Evolutionary conservation across 306 rosid species (phyloP).

Genomic region (Prosopis cineraria): DNA sequence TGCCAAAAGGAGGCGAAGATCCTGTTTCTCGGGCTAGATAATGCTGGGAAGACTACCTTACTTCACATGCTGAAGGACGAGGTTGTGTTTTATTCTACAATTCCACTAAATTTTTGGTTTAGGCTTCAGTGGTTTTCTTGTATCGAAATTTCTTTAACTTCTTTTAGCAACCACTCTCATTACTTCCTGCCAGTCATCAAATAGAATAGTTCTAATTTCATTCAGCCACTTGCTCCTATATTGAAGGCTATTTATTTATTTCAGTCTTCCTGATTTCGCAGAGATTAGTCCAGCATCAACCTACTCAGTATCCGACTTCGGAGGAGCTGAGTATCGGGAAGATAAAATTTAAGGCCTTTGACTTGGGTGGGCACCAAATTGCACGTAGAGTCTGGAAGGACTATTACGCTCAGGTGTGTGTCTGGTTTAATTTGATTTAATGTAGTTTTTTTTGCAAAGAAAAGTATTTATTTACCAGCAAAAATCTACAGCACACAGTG

Average conservation of each 20-base stretch:
- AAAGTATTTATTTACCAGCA: neutral
- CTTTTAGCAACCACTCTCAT: neutral
- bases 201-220: neutral
- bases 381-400: slow-evolving; percentile 80
- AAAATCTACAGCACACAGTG: neutral
- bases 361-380: slow-evolving; percentile 72
- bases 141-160: neutral
- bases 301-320: slow-evolving; percentile 68
- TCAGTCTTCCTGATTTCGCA: slow-evolving; percentile 15
- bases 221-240: neutral
- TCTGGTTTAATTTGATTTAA: neutral
- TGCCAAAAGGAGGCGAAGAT: slow-evolving; percentile 75
- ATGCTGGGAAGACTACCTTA: slow-evolving; percentile 69
- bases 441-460: neutral
- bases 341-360: slow-evolving; percentile 72
- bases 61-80: slow-evolving; percentile 74
- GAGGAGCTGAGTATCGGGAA: slow-evolving; percentile 67
- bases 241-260: neutral
- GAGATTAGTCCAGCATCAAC: slow-evolving; percentile 71
- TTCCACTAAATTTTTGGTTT: neutral
- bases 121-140: neutral
- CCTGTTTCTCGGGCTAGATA: slow-evolving; percentile 67
- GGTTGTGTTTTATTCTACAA: slow-evolving; percentile 38
- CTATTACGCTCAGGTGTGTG: slow-evolving; percentile 59
- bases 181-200: neutral